A percentile compares a stretch with the other conserved stretches of the same genome.
Conservation (phyloP, 2,329 filamentous ascomycete genomes). For the Dothideomycetidae sp. region DNA sequence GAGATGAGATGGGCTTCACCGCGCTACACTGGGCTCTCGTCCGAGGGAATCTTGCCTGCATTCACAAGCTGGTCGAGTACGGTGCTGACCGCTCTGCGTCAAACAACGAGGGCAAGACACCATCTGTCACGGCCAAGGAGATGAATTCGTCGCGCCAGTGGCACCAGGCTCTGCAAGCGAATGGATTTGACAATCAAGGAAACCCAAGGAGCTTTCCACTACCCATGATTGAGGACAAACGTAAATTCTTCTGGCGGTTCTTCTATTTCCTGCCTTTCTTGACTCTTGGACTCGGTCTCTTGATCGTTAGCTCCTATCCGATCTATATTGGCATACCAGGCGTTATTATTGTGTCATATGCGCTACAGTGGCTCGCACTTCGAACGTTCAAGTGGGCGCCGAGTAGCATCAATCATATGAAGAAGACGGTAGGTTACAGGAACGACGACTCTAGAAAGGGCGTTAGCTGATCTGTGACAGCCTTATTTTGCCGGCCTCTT, state of each 20-base stretch:
- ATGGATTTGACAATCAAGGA: conserved; percentile 68
- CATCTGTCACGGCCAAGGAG: conserved; percentile 69
- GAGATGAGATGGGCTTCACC: conserved; percentile 85
- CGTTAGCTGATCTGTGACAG: conserved; percentile 27
- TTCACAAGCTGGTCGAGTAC: conserved; percentile 90
- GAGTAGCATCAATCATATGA: conserved; percentile 74
- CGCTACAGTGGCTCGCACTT: conserved; percentile 62
- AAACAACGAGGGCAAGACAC: conserved; percentile 82
- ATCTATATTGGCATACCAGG: conserved; percentile 65
- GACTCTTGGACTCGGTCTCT: conserved; percentile 56
- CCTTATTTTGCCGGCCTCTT: conserved; percentile 93
- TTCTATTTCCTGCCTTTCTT: conserved; percentile 81
- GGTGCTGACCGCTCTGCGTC: conserved; percentile 85
- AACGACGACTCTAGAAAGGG: not conserved
- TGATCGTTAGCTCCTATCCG: conserved; percentile 57
- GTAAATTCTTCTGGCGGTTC: conserved; percentile 66
- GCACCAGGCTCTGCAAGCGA: conserved; percentile 69
- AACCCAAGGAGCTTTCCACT: conserved; percentile 62
- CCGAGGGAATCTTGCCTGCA: conserved; percentile 76
- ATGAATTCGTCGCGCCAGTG: conserved; percentile 76
- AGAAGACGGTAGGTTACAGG: conserved; percentile 58
- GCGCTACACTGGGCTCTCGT: conserved; percentile 94
- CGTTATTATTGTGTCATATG: conserved; percentile 50
- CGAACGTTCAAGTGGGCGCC: conserved; percentile 71
- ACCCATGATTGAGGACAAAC: conserved; percentile 60